These are phyloP conservation scores for Candida suzukii DNA, from an alignment of 805 yeast genomes.

Conservation along the genomic window DNA sequence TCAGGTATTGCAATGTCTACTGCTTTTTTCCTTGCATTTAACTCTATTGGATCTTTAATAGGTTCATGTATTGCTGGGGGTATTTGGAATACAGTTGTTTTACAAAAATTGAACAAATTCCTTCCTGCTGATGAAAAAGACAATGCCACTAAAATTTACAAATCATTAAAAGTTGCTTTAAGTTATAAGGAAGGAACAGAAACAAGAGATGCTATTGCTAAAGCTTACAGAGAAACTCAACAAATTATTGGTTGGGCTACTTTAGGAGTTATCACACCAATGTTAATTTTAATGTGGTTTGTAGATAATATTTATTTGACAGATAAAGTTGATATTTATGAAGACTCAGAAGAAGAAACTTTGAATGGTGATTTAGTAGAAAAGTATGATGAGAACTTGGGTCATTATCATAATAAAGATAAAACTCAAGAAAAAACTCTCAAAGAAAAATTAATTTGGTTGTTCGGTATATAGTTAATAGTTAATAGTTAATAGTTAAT, in stretches of 20 bases:
- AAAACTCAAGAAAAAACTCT: conserved; percentile 4
- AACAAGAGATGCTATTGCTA: conserved; percentile 20
- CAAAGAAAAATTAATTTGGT: background rate
- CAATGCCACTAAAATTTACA: conserved; percentile 19
- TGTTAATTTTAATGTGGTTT: conserved; percentile 22
- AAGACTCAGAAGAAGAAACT: conserved; percentile 40
- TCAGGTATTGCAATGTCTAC: conserved; percentile 25
- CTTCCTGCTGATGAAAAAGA: conserved; percentile 14
- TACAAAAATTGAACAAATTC: conserved; percentile 1
- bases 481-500: no score
- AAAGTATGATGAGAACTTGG: conserved; percentile 18
- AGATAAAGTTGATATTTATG: conserved; percentile 53
- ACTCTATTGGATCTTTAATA: conserved; percentile 21
- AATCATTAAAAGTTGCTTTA: conserved; percentile 17
- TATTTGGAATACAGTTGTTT: conserved; percentile 20
- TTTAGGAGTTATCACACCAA: conserved; percentile 20
- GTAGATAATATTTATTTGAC: conserved; percentile 4
- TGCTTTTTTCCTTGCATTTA: conserved; percentile 22
- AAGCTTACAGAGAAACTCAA: conserved; percentile 23
- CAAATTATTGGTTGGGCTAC: conserved; percentile 25
- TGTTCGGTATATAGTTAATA: background rate
- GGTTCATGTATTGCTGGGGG: conserved; percentile 23
- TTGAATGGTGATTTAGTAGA: conserved; percentile 31
- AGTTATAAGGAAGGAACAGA: conserved; percentile 19
- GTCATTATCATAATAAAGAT: no score